Base-by-base conservation (phyloP, 441 rosid species). In the Hypseocharis bilobata region DNA sequence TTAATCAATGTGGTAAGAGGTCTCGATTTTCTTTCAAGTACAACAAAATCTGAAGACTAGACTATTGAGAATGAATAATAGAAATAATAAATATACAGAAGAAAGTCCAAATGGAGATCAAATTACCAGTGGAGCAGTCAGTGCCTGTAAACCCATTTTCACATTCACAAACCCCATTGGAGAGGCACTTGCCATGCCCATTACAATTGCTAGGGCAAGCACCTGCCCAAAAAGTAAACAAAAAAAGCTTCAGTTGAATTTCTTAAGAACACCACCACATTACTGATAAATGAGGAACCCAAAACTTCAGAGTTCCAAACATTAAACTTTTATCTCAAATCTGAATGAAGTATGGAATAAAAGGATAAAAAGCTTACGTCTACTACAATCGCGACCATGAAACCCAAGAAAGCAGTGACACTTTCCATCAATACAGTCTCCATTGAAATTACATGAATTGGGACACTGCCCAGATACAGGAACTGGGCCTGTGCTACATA, bases 401-500 rank as follows among this genome's bases (percentile, higher is more conserved):
- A 86, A 89, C 42, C 99, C 99, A 23, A 91, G 79, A 78, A 93
- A 88, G 77, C 99, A 94, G 49, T 59, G 86, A 44, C 99, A 91
- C 72, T 68, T 84, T 70, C 97, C 96, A 71, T 84, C 84, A 70
- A 91, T 70, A 71, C 99, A 93, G 64, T 93, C 96, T 72, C 99
- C 99, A 72, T 91, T 88, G 44, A 86, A 85, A 73, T 81, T 78
- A 71, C 99, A 93, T 25, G 91, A 88, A 69, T 74, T 74, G 59
- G 85, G 85, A 74, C 99, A 93, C 45, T 86, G 92, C 58, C 93
- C 99, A 38, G 77, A 72, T 58, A 83, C 82, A 73, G 87, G 77
- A 63, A 80, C 75, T 38, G 82, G 63, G 45, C 74, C 60, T 5
- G 67, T 77, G 71, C 85, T 76, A 76, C 99, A 93, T 65, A 93